Base-by-base conservation (phyloP, 2,329 filamentous ascomycete genomes). In the Dothiorella sarmentorum region DNA sequence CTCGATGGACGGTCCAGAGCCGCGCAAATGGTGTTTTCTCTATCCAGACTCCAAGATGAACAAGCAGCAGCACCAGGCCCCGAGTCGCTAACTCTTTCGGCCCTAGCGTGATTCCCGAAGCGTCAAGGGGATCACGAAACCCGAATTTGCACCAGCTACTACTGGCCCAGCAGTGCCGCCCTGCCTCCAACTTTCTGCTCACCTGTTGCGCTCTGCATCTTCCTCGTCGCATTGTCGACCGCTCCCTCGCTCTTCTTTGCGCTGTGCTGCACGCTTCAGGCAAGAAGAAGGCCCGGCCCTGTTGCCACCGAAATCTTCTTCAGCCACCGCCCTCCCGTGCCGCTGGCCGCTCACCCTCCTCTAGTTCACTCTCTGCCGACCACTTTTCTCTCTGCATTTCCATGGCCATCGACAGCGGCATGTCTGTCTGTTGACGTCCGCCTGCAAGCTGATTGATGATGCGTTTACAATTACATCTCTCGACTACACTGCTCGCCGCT, bases 51-150 rank as follows among this genome's bases (percentile, higher is more conserved):
- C 38, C 52, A 56, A 26, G n/a, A 43, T 53, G 49, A 40, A 52
- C 47, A 43, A 56, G 52, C 52, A 56, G 38, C 52, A 33, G 37
- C 27, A 43, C 37, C 40, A 42, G 29, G 37, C 38, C 51, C 29
- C 37, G 52, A 24, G 35, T n/a, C 10, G 29, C 56, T 43, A 58
- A n/a, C 44, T 37, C 44, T 37, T 43, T 58, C 43, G 15, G 56
- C 43, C 4, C 35, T 58, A 45, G 56, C 45, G n/a, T 27, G 40
- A 17, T 58, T 43, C 56, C 56, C 56, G 43, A 58, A 51, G 31
- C 56, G 56, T 58, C 44, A 42, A 35, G 44, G 26, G 37, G 33
- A 58, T 37, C 27, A 58, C 42, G 33, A 51, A 42, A 52, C 35
- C 44, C 52, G 52, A 26, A 56, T 44, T 44, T 56, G 24, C 52